A percentile compares a stretch with the other conserved stretches of the same genome.
These are phyloP conservation scores for Nicotiana attenuata DNA, from an alignment of 257 asterid species.

Conservation along the genomic window DNA sequence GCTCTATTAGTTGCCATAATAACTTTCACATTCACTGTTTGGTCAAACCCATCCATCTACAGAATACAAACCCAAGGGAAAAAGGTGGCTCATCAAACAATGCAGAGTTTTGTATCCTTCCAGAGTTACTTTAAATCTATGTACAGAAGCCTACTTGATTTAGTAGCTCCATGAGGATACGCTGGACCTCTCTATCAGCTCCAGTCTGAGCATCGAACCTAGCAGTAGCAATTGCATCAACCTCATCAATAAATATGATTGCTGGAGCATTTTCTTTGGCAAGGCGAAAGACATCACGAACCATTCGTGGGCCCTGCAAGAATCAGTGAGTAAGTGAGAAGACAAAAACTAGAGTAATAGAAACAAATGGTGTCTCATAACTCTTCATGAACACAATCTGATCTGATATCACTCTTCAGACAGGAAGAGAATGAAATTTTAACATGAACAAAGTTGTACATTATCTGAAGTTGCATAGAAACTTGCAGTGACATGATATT, in stretches of 20 bases:
- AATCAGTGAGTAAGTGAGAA: not conserved
- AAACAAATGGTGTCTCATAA: not conserved
- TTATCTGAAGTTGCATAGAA: not conserved
- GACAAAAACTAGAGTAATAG: not conserved
- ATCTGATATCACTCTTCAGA: not conserved
- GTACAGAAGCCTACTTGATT: conserved; percentile 48
- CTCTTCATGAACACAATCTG: not conserved
- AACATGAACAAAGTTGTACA: not conserved
- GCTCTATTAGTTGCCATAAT: conserved; percentile 91
- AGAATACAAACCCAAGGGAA: not conserved
- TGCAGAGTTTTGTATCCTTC: not conserved
- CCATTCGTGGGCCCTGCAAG: conserved; percentile 16
- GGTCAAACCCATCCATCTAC: conserved; percentile 96
- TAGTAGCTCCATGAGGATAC: conserved; percentile 5
- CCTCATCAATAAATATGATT: conserved; percentile 63
- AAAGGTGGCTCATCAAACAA: not conserved
- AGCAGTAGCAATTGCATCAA: conserved; percentile 85
- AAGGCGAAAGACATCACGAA: conserved; percentile 10
- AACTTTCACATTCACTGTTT: conserved; percentile 81
- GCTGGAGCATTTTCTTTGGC: conserved; percentile 13
- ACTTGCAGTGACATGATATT: not conserved
- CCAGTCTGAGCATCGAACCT: conserved; percentile 93
- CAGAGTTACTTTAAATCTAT: not conserved
- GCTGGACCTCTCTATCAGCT: conserved; percentile 51
- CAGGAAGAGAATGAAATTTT: not conserved